Conservation (phyloP, 139 green algal genomes). For the Chlamydomonas urium region DNA sequence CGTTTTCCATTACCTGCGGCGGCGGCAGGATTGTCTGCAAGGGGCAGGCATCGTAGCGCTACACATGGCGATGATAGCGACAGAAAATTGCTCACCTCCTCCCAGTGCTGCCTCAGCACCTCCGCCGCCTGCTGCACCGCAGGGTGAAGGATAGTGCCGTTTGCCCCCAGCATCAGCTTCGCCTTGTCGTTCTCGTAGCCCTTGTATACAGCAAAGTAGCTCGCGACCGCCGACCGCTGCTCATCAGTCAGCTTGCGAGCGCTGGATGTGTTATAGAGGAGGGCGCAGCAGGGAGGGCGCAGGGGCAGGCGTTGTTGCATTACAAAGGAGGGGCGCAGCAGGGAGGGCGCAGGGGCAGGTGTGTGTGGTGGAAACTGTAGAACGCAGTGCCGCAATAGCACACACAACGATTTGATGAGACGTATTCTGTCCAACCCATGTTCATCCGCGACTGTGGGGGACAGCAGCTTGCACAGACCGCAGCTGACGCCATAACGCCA, state of each 20-base stretch:
- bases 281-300: too few relatives aligned
- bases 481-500: background rate
- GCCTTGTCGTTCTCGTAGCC: slow-evolving; percentile 40
- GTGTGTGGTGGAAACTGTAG: background rate
- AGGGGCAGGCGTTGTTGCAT: too few relatives aligned
- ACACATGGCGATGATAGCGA: too few relatives aligned
- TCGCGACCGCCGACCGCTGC: slow-evolving; percentile 72
- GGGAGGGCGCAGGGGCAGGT: too few relatives aligned
- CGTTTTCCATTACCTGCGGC: slow-evolving; percentile 72
- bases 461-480: too few relatives aligned
- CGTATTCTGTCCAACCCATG: too few relatives aligned
- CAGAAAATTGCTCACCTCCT: too few relatives aligned
- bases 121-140: slow-evolving; percentile 48
- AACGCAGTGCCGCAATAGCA: background rate
- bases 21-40: slow-evolving; percentile 58
- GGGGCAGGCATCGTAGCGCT: too few relatives aligned
- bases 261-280: slow-evolving; percentile 38
- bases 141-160: slow-evolving; percentile 51
- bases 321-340: too few relatives aligned
- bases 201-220: slow-evolving; percentile 75
- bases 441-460: too few relatives aligned
- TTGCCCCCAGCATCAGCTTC: slow-evolving; percentile 15
- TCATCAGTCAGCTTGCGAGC: slow-evolving; percentile 83
- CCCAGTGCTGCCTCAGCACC: slow-evolving; percentile 45
- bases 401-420: too few relatives aligned